phyloP scores from a whole-genome alignment of 2,329 filamentous ascomycete genomes.

The Ambrosiella xylebori region DNA sequence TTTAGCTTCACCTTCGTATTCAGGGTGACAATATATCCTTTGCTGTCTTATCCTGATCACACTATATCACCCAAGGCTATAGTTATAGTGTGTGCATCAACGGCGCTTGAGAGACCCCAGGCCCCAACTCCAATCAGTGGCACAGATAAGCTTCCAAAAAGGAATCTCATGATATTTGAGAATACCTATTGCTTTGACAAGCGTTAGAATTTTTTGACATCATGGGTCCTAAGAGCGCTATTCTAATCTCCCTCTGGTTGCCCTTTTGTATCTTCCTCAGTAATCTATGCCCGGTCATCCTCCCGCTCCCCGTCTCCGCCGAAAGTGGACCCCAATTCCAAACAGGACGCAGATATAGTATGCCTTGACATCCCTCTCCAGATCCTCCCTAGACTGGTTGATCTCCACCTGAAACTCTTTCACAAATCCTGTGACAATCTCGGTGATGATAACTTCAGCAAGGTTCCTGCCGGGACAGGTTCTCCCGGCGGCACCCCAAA shows the following conservation, averaged over 20 bases:
- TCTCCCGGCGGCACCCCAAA: constrained; percentile 34
- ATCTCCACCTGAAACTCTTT: constrained; percentile 26
- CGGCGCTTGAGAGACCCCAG: no score
- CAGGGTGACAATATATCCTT: no score
- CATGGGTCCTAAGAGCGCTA: neutral
- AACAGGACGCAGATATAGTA: constrained; percentile 12
- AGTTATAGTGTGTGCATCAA: no score
- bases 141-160: no score
- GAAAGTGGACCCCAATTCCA: constrained; percentile 2
- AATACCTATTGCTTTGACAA: no score
- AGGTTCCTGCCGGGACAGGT: constrained; percentile 34
- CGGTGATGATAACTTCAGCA: constrained; percentile 32
- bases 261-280: neutral
- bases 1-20: no score
- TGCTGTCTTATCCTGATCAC: no score
- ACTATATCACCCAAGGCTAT: no score
- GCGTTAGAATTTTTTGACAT: no score
- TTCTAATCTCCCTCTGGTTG: neutral
- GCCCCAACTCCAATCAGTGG: no score
- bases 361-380: constrained; percentile 2
- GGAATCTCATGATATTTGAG: no score
- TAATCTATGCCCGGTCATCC: neutral
- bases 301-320: neutral
- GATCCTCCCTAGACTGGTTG: constrained; percentile 17
- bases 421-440: constrained; percentile 26